Evolutionary conservation across 1,139 yeast species (phyloP), one percentile per base, ranked within the genome.

Genomic region (Taphrina sp.): DNA sequence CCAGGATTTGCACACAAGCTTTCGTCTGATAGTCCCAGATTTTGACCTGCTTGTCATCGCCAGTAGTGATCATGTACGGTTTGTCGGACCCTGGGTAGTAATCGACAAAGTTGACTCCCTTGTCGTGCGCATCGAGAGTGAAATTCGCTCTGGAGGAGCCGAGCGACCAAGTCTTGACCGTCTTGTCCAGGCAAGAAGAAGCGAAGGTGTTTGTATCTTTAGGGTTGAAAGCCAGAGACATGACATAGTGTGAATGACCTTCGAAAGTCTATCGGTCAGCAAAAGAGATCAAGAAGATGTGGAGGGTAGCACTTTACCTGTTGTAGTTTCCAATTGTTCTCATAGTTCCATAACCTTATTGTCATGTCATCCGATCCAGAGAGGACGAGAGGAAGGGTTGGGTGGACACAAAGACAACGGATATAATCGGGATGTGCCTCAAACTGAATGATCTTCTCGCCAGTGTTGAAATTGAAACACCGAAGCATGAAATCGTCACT

Each of bases 341-440:
- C 97, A 97, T 97, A 92, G 72, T 94, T 89, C 97, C 98, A 92
- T 69, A 90, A 77, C 72, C 84, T 89, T 68, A 94, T 80, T 39
- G 95, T 80, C 74, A 86, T 81, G 70, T 92, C 98, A 72, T 92
- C 98, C 53, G 95, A 84, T 51, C 92, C 87, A 3, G 97, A 85
- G 65, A 92, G 76, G 53, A 92, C 77, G 65, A 85, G 86, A 19
- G 97, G 94, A 70, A 86, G 86, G 35, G 94, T 77, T 44, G 97
- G 97, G 71, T 92, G 98, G 39, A 92, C 95, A 5, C 95, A 92
- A 64, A 92, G 79, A 54, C 87, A 81, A 70, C 98, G 83, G 66
- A 92, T 86, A 70, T 92, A 94, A 71, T 94, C 98, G 4, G 96
- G 96, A 68, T 92, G 98, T 3, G 96, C 98, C 73, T 94, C 98